These are phyloP conservation scores for Effrenium voratum DNA, from an alignment of 73 alveolate species.

Conservation along the genomic window DNA sequence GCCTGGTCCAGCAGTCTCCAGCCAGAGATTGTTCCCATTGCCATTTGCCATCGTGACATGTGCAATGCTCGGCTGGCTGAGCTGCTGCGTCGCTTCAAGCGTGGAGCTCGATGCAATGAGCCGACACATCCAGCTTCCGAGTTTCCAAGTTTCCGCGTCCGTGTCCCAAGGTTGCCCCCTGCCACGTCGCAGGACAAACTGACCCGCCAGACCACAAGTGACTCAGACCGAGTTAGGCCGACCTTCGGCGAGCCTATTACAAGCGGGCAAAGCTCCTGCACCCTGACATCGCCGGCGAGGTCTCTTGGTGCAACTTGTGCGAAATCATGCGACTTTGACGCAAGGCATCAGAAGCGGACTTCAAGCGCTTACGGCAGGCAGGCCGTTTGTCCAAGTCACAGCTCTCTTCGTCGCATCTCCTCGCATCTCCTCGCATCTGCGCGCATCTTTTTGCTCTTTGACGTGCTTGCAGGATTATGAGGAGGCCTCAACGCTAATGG, in stretches of 20 bases:
- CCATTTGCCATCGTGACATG: background rate
- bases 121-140: too few relatives aligned
- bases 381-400: background rate
- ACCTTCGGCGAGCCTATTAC: slow-evolving; percentile 69
- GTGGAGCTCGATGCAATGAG: too few relatives aligned
- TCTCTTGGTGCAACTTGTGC: background rate
- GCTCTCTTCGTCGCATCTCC: background rate
- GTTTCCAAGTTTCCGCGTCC: too few relatives aligned
- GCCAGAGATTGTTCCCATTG: background rate
- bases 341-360: slow-evolving; percentile 75
- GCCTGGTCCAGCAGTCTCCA: background rate
- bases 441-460: background rate
- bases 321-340: background rate
- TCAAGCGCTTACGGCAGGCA: slow-evolving; percentile 48
- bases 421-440: background rate
- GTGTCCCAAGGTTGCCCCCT: too few relatives aligned
- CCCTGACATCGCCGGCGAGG: slow-evolving; percentile 90
- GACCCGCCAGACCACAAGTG: background rate
- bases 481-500: slow-evolving; percentile 14
- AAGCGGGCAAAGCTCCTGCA: slow-evolving; percentile 65
- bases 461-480: slow-evolving; percentile 36
- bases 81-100: slow-evolving; percentile 60
- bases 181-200: background rate
- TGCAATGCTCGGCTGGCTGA: slow-evolving; percentile 43
- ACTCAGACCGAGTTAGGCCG: background rate